phyloP scores from a whole-genome alignment of 495 filamentous ascomycete genomes.

The Aspergillus sclerotiicarbonarius region DNA sequence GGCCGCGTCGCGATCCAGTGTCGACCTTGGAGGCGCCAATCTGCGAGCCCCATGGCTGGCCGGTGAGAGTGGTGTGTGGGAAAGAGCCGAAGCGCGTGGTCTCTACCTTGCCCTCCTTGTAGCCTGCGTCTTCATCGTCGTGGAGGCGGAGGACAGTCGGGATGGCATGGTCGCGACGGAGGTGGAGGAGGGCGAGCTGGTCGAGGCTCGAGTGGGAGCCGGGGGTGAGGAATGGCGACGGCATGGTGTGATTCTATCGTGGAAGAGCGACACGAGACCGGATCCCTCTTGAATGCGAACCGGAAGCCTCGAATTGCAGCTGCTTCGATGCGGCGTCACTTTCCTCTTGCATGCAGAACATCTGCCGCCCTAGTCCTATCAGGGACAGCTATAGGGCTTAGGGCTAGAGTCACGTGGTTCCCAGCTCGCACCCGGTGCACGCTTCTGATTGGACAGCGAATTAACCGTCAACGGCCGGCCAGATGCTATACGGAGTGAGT shows the following conservation, averaged over 20 bases:
- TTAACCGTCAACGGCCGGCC: neutral
- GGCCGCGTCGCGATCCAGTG: constrained; percentile 74
- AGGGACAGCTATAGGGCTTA: constrained; percentile 11
- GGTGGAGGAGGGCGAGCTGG: constrained; percentile 72
- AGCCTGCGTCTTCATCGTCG: constrained; percentile 62
- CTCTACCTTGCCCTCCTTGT: constrained; percentile 76
- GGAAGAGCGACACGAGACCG: neutral
- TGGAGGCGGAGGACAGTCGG: constrained; percentile 66
- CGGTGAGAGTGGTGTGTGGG: constrained; percentile 81
- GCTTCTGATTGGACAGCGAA: neutral
- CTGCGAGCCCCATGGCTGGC: constrained; percentile 85
- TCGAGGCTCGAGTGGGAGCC: constrained; percentile 53
- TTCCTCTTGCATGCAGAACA: neutral
- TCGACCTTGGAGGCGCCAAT: constrained; percentile 86
- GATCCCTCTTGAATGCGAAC: neutral
- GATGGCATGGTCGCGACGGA: constrained; percentile 76
- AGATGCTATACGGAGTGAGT: no score
- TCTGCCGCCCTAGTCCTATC: constrained; percentile 21
- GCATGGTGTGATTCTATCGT: constrained; percentile 23
- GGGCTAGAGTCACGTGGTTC: constrained; percentile 19
- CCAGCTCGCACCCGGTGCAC: neutral
- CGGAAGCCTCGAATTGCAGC: neutral
- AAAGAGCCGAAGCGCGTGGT: constrained; percentile 97
- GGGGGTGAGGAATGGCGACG: constrained; percentile 72
- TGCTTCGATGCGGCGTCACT: constrained; percentile 1